A percentile compares a stretch with the other conserved stretches of the same genome.
phyloP scores from a whole-genome alignment of 257 asterid species.

The Petunia axillaris region DNA sequence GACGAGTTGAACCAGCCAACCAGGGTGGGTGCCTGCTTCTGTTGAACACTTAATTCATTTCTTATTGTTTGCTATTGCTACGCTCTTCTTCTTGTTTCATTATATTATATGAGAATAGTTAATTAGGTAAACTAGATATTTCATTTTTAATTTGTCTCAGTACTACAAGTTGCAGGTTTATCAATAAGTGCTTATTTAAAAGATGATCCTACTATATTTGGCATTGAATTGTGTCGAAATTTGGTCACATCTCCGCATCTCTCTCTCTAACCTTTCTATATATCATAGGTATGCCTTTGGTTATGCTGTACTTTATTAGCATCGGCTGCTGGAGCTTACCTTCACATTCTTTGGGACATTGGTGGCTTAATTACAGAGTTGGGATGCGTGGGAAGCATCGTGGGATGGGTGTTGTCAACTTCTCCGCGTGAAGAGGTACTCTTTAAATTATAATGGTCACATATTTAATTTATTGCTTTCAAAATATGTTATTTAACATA shows the following conservation, averaged over 20 bases:
- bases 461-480: too few relatives aligned
- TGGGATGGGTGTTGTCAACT: conserved; percentile 59
- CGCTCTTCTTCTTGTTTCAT: neutral
- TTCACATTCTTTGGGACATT: conserved; percentile 79
- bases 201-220: neutral
- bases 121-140: too few relatives aligned
- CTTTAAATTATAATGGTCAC: too few relatives aligned
- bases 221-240: neutral
- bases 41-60: too few relatives aligned
- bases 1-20: too few relatives aligned
- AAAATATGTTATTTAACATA: neutral
- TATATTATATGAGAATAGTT: neutral
- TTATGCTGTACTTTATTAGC: conserved; percentile 84
- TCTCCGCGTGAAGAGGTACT: conserved; percentile 70
- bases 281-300: conserved; percentile 72
- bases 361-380: conserved; percentile 79
- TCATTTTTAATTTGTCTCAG: too few relatives aligned
- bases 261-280: neutral
- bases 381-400: conserved; percentile 68
- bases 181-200: neutral
- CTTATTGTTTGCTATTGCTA: too few relatives aligned
- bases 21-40: too few relatives aligned
- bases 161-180: neutral
- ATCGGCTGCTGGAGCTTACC: conserved; percentile 77
- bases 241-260: neutral